A percentile compares a stretch with the other conserved stretches of the same genome.
These are phyloP conservation scores for Hypsizygus marmoreus DNA, from an alignment of 768 basidiomycete genomes.

Conservation along the genomic window DNA sequence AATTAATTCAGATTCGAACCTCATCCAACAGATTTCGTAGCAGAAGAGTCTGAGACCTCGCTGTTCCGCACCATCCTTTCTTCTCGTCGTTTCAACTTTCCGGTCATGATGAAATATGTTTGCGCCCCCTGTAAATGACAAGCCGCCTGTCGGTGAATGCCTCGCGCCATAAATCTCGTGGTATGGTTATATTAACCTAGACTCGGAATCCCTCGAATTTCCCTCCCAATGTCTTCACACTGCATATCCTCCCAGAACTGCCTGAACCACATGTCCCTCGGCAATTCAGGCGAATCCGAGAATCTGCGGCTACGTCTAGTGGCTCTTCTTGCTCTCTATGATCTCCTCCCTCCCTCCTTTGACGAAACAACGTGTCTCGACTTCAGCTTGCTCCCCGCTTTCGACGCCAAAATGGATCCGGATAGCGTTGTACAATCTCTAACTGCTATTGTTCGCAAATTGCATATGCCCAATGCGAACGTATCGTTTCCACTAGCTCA, in stretches of 20 bases:
- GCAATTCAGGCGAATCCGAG: slow-evolving; percentile 15
- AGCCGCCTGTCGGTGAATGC: no score
- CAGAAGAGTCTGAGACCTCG: slow-evolving; percentile 1
- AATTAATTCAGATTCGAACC: background rate
- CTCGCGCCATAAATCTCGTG: no score
- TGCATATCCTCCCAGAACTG: slow-evolving; percentile 3
- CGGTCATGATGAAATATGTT: no score
- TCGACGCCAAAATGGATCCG: slow-evolving; percentile 16
- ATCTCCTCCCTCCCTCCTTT: slow-evolving; percentile 19
- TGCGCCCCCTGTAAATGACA: no score
- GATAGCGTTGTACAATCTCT: slow-evolving; percentile 16
- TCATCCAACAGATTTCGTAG: background rate
- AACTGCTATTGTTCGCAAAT: slow-evolving; percentile 12
- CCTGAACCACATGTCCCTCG: no score
- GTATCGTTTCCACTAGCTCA: no score
- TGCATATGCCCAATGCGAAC: slow-evolving; percentile 3
- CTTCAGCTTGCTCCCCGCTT: slow-evolving; percentile 18
- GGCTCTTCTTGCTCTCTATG: slow-evolving; percentile 21
- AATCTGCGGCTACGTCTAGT: slow-evolving; percentile 17
- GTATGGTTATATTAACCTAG: no score
- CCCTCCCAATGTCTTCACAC: background rate
- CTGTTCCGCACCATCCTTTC: slow-evolving; percentile 4
- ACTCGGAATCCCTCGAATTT: background rate
- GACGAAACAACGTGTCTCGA: slow-evolving; percentile 18
- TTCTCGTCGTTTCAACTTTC: no score